Evolutionary conservation across 164 flowering plant species (phyloP).

Genomic region (Sedum album): DNA sequence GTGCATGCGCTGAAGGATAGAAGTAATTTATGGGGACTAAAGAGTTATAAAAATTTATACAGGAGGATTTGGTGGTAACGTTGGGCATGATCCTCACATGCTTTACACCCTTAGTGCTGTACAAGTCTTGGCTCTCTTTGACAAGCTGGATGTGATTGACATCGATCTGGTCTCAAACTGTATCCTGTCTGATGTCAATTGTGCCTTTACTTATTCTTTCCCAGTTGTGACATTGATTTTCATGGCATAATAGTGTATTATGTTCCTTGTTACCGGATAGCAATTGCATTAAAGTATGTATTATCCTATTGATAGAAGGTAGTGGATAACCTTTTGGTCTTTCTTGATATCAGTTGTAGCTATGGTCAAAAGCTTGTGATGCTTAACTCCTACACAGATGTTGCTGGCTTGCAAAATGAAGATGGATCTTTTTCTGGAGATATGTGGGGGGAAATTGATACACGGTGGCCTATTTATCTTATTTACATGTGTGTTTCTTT

Average conservation of each 20-base stretch:
- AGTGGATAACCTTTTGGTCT: too few species aligned
- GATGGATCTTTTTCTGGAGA: slow-evolving; percentile 93
- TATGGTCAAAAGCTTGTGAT: slow-evolving; percentile 14
- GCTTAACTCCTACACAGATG: slow-evolving; percentile 42
- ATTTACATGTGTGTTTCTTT: background rate
- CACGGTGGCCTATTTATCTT: slow-evolving; percentile 34
- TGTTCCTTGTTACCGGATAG: background rate
- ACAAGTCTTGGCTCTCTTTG: slow-evolving; percentile 73
- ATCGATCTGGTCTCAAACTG: slow-evolving; percentile 54
- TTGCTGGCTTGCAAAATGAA: slow-evolving; percentile 50
- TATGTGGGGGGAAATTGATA: slow-evolving; percentile 96
- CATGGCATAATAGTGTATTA: background rate
- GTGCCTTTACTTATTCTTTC: too few species aligned
- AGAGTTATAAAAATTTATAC: slow-evolving; percentile 20
- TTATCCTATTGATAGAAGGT: background rate
- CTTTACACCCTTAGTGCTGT: slow-evolving; percentile 83
- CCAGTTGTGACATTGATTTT: too few species aligned
- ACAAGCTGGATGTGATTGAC: slow-evolving; percentile 69
- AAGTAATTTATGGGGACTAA: too few species aligned
- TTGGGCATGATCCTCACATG: slow-evolving; percentile 89
- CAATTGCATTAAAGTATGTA: background rate
- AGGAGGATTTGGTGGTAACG: slow-evolving; percentile 91
- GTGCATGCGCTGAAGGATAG: too few species aligned
- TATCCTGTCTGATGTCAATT: slow-evolving; percentile 40
- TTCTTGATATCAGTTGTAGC: background rate